Evolutionary conservation across 495 filamentous ascomycete genomes (phyloP).

Genomic region (Penicillium nucicola): DNA sequence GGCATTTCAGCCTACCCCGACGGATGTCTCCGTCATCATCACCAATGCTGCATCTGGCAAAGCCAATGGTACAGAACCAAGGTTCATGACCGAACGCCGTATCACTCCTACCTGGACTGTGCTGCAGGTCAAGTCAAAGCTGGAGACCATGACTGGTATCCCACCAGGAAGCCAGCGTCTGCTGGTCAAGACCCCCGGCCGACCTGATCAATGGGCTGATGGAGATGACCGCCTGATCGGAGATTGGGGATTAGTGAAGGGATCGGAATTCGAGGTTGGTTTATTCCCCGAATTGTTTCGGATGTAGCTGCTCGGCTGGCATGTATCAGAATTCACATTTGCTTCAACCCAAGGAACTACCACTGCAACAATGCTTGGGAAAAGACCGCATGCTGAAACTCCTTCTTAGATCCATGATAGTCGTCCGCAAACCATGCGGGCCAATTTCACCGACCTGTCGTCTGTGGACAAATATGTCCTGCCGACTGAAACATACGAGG

Average conservation of each 20-base stretch:
- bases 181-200: constrained; percentile 36
- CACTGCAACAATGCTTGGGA: too few species aligned
- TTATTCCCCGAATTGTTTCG: background rate
- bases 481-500: constrained; percentile 76
- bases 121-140: constrained; percentile 76
- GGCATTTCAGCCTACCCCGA: constrained; percentile 55
- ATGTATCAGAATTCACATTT: too few species aligned
- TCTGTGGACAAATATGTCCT: constrained; percentile 84
- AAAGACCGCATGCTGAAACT: background rate
- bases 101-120: constrained; percentile 93
- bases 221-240: constrained; percentile 33
- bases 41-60: constrained; percentile 66
- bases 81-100: constrained; percentile 76
- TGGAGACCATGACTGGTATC: constrained; percentile 92
- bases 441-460: constrained; percentile 75
- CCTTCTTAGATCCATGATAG: constrained; percentile 69
- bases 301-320: background rate
- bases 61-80: constrained; percentile 70
- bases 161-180: constrained; percentile 77
- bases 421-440: constrained; percentile 64
- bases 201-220: constrained; percentile 38
- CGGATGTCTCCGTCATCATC: constrained; percentile 82
- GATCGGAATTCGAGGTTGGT: constrained; percentile 43
- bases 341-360: too few species aligned
- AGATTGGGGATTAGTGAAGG: constrained; percentile 39